Conservation (phyloP, 1,284 basidiomycete species). For the Cryptococcus sp. region DNA sequence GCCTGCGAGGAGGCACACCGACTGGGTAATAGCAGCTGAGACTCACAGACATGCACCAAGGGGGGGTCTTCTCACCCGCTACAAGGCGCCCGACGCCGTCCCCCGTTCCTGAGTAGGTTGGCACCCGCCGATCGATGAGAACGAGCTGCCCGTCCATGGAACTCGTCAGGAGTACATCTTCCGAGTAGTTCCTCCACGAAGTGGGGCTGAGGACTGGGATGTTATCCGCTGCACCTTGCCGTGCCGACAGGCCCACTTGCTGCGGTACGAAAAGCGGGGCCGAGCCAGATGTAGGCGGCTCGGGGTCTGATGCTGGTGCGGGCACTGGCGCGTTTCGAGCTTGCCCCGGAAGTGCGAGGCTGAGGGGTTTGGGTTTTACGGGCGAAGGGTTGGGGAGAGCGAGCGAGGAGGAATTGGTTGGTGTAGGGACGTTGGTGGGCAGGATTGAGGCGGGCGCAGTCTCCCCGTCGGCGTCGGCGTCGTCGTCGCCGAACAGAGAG, state of each 20-base stretch:
- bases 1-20: neutral
- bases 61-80: conserved; percentile 85
- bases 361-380: conserved; percentile 5
- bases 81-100: conserved; percentile 74
- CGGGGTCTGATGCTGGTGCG: neutral
- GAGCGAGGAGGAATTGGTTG: conserved; percentile 3
- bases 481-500: conserved; percentile 42
- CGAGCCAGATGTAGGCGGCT: conserved; percentile 16
- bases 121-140: conserved; percentile 80
- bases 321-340: conserved; percentile 2
- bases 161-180: conserved; percentile 82
- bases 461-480: conserved; percentile 33
- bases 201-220: conserved; percentile 56
- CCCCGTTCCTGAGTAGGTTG: conserved; percentile 52
- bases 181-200: conserved; percentile 65
- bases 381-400: conserved; percentile 1
- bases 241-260: conserved; percentile 1
- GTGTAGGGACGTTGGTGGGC: conserved; percentile 9
- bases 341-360: conserved; percentile 18
- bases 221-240: conserved; percentile 16
- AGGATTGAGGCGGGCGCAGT: conserved; percentile 23
- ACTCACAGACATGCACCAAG: conserved; percentile 89
- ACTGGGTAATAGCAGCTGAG: neutral
- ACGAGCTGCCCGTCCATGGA: conserved; percentile 90
- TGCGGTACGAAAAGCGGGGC: conserved; percentile 15